Evolutionary conservation across 345 rosid genomes (phyloP), one percentile per base, ranked within the genome.

Genomic region (Kandelia obovata): DNA sequence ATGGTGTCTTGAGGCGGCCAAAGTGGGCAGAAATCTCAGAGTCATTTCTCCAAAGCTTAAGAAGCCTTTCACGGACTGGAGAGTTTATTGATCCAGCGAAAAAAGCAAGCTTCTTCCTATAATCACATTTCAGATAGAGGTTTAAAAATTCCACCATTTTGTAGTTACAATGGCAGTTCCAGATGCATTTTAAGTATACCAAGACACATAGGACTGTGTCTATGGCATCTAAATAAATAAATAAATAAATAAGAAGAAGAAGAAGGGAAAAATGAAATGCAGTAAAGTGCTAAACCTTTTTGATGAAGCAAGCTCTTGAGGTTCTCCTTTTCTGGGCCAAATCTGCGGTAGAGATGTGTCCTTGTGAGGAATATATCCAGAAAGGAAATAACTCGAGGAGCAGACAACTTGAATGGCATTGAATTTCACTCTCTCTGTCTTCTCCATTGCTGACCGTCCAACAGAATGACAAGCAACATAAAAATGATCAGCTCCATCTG

Each of bases 401-500:
- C 89, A 87, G 53, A 85, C 86, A 59, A 85, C 78, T 71, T 82
- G 88, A 55, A 85, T 85, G 53, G 85, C 84, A 82, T 85, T 87
- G 60, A 74, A 63, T 63, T 76, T 84, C 68, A 79, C 84, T 52
- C 27, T 63, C 34, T 53, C 51, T 8, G 79, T 80, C 77, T 85
- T 79, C 27, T 71, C 74, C 87, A 80, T 82, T 15, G 84, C 88
- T 0, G 84, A 75, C 63, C 83, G 71, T n/a, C 92, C 84, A 35
- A 85, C 55, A 58, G 88, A 85, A 77, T 85, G 88, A 76, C 92
- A 87, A 65, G 89, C 84, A 65, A 72, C 87, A 47, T 83, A 87
- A 62, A 87, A 87, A 56, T 85, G 92, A 76, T 87, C 89, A 16
- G 89, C 83, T 71, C 92, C 88, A 23, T 79, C 81, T 0, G 87